Conservation (phyloP, 106 monocot species). For the Agapanthus africanus region DNA sequence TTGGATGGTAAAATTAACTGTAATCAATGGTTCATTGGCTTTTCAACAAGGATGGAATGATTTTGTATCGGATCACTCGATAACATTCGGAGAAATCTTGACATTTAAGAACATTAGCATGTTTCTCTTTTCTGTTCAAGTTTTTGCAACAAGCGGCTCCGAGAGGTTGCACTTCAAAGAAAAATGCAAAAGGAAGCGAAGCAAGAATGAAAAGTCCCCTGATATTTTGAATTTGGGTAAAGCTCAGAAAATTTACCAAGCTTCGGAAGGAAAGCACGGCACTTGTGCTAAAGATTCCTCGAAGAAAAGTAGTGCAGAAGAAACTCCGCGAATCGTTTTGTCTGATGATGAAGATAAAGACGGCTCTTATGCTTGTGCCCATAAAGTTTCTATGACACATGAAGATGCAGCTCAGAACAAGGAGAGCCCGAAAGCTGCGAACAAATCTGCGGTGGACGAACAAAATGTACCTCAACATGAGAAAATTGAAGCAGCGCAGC, state of each 20-base stretch:
- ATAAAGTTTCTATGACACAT: background rate
- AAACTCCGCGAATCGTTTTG: background rate
- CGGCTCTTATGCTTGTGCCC: background rate
- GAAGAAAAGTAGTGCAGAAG: background rate
- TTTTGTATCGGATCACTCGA: slow-evolving; percentile 28
- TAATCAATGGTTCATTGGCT: slow-evolving; percentile 22
- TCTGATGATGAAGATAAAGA: background rate
- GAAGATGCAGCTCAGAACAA: background rate
- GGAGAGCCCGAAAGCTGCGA: background rate
- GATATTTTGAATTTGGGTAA: background rate
- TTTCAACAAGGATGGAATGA: slow-evolving; percentile 39
- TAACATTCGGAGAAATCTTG: slow-evolving; percentile 29
- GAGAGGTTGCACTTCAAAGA: slow-evolving; percentile 20
- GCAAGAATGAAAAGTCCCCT: background rate
- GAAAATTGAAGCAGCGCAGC: too few relatives aligned
- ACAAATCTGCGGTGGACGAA: background rate
- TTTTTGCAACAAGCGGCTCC: slow-evolving; percentile 23
- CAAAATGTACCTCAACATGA: too few relatives aligned
- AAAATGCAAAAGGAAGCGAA: slow-evolving; percentile 13
- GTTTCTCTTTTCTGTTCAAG: slow-evolving; percentile 19
- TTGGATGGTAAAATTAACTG: slow-evolving; percentile 19
- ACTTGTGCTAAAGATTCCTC: background rate
- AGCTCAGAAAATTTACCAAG: slow-evolving; percentile 4
- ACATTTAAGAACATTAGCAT: slow-evolving; percentile 19
- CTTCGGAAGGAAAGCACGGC: background rate